Evolutionary conservation across 108 stramenopile genomes (phyloP).

Genomic region (Cylindrotheca closterium): DNA sequence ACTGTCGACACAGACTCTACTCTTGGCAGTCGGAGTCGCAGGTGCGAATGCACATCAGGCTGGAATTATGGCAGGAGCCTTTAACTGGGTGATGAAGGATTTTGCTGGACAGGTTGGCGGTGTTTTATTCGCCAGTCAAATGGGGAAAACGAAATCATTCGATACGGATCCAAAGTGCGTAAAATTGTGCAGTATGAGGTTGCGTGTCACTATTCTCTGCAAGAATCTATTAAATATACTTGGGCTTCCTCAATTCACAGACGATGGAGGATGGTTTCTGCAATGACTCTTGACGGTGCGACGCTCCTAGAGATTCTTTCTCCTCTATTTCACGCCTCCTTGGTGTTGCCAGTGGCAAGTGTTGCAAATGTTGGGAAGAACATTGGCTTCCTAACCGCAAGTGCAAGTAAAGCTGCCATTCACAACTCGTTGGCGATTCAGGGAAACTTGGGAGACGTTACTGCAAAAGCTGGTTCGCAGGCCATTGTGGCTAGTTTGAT

Average conservation of each 20-base stretch:
- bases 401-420: slow-evolving; percentile 91
- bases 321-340: slow-evolving; percentile 66
- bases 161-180: slow-evolving; percentile 82
- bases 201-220: too few species aligned
- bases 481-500: slow-evolving; percentile 82
- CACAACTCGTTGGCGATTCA: slow-evolving; percentile 80
- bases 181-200: too few species aligned
- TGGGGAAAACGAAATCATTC: slow-evolving; percentile 67
- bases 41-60: slow-evolving; percentile 42
- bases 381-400: slow-evolving; percentile 89
- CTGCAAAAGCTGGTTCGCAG: slow-evolving; percentile 95
- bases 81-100: slow-evolving; percentile 98
- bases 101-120: slow-evolving; percentile 93
- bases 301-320: slow-evolving; percentile 85
- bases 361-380: slow-evolving; percentile 97
- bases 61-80: slow-evolving; percentile 93
- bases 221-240: too few species aligned
- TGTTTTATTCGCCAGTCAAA: slow-evolving; percentile 84
- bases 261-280: slow-evolving; percentile 88
- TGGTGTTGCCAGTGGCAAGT: slow-evolving; percentile 85
- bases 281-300: slow-evolving; percentile 82
- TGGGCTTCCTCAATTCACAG: too few species aligned
- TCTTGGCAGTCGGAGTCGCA: slow-evolving; percentile 91
- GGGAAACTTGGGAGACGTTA: slow-evolving; percentile 95
- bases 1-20: slow-evolving; percentile 85